Evolutionary conservation across 129 eudicot species (phyloP), one percentile per base, ranked within the genome.

Genomic region (Smallanthus sonchifolius): DNA sequence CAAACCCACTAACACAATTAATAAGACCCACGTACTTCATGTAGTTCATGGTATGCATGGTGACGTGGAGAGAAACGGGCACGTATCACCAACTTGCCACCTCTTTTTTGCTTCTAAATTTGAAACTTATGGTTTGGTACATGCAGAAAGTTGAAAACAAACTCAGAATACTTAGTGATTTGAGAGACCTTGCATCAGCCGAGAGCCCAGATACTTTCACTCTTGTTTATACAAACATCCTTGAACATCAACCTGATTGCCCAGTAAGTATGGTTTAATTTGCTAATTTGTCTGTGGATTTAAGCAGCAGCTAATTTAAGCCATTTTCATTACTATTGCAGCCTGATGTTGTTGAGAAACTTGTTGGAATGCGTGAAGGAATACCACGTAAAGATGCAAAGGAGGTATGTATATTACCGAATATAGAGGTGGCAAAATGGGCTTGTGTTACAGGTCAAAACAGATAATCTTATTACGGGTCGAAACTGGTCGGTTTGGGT

Each of bases 371-470:
- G 48, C 88, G 99, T 62, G 99, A 94, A 86, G 98, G 98, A 79
- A 94, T 94, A 75, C 97, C 98, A 42, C 82, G 96, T 17, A 91
- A 94, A 83, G 99, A 94, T 74, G 97, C 99, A 4, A 94, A 94
- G 80, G 99, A 94, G 93, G 99, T 91, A 88, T 47, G 28, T 74
- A 3, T 19, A 20, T 67, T 68, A 19, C 36, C 2, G 6, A 61
- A 57, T 14, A 15, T 14, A 56, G 5, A 5, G 34, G 13, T 36
- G 3, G 36, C 17, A 56, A 39, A 35, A 28, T 20, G 49, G 45
- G 30, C 19, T 40, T 39, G 9, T 17, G 35, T 39, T 40, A 39
- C 34, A 8, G 15, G 35, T 42, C 34, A 42, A 39, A 40, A 38
- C 5, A n/a, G n/a, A n/a, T 16, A 2, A 49, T 15, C n/a, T 11